Percentiles rank a stretch among this genome's conserved stretches.
Evolutionary conservation across 305 asterid genomes (phyloP).

Genomic region (Fraxinus ornus): DNA sequence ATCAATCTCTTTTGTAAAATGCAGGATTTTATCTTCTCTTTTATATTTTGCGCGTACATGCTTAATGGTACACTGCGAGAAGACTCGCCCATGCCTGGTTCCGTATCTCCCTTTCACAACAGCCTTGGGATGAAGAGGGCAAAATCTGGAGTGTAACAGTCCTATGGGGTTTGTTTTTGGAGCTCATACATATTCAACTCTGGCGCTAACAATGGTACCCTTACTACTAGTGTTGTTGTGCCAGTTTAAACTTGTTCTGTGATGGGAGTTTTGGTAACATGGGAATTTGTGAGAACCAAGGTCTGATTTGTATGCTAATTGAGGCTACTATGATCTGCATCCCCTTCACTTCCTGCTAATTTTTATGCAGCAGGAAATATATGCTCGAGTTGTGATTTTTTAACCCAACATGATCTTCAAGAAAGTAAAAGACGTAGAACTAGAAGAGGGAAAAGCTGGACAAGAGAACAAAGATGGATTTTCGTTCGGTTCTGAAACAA

Average conservation of each 20-base stretch:
- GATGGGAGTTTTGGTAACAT: no score
- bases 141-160: constrained; percentile 67
- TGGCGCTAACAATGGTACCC: background rate
- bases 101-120: constrained; percentile 84
- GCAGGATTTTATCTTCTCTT: background rate
- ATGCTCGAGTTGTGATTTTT: background rate
- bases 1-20: constrained; percentile 69
- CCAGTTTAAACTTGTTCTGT: no score
- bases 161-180: constrained; percentile 20
- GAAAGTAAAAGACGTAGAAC: background rate
- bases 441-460: background rate
- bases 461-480: background rate
- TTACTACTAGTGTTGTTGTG: no score
- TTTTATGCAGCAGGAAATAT: background rate
- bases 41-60: constrained; percentile 18
- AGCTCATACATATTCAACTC: background rate
- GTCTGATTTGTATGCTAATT: no score
- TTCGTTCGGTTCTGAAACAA: background rate
- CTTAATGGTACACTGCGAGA: constrained; percentile 80
- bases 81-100: constrained; percentile 83
- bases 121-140: constrained; percentile 99
- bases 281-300: no score
- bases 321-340: background rate
- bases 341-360: background rate
- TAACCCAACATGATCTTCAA: background rate